Evolutionary conservation across 305 asterid species (phyloP), one percentile per base, ranked within the genome.

Genomic region (Coffea humblotiana): DNA sequence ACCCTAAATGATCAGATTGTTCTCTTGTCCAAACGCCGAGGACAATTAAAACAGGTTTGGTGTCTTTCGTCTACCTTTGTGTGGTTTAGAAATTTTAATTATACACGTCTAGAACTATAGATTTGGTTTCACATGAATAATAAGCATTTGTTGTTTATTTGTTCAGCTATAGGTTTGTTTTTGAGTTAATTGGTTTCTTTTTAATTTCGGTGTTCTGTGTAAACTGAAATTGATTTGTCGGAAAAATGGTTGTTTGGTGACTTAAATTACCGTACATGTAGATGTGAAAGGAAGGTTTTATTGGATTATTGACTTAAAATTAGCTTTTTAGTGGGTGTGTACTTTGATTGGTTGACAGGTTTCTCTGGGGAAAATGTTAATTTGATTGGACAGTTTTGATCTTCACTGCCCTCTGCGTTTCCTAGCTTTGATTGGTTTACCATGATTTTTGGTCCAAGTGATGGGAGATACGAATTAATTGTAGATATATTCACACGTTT

Each of bases 21-120:
- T 83, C 90, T 94, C 19, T 81, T 94, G 35, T 96, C 98, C 79
- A 96, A 96, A 88, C 97, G 99, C 78, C 97, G 98, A 68, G 99
- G 99, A n/a, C 98, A 96, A 89, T 86, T 96, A 86, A 93, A 95
- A 77, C 98, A 95, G 98, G 99, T 89, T 67, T 63, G 27, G 4
- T 35, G 9, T 3, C 25, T 13, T 43, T 58, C 9, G 5, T 4
- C 8, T 56, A 9, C 23, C 1, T 23, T 25, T 54, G 1, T 13
- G 43, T 10, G n/a, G 16, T 29, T 72, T 71, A 61, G 16, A 18
- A 18, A 54, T 56, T 74, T 15, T 21, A 45, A 3, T 48, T 72
- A 7, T 48, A 14, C 35, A 7, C 29, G 19, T 56, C 1, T 51
- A n/a, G 8, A 37, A 27, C 1, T 25, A 8, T 29, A 27, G 18